These are phyloP conservation scores for Lagenidium giganteum DNA, from an alignment of 352 stramenopile genomes.

Conservation along the genomic window DNA sequence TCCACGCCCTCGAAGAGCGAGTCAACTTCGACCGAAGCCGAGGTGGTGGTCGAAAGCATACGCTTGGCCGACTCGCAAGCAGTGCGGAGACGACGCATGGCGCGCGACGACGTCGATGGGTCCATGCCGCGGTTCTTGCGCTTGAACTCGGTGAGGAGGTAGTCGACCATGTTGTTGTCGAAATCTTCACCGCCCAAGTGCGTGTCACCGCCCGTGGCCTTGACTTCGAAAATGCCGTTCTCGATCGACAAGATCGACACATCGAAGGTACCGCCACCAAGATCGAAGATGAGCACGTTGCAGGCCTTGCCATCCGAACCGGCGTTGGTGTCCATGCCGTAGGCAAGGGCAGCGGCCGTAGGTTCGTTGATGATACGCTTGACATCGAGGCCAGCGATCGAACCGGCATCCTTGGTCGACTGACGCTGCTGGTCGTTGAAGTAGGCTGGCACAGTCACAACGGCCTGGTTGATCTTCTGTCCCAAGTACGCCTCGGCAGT, in stretches of 20 bases:
- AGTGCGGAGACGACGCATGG: slow-evolving; percentile 93
- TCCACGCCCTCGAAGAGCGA: slow-evolving; percentile 94
- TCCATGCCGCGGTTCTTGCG: slow-evolving; percentile 88
- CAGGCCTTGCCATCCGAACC: slow-evolving; percentile 66
- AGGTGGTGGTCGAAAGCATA: slow-evolving; percentile 92
- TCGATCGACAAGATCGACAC: slow-evolving; percentile 94
- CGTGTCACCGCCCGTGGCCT: slow-evolving; percentile 94
- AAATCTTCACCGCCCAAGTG: slow-evolving; percentile 94
- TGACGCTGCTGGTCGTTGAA: slow-evolving; percentile 76
- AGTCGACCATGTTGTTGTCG: slow-evolving; percentile 94
- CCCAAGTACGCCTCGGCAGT: slow-evolving; percentile 77
- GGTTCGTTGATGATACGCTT: slow-evolving; percentile 96
- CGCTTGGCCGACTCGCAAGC: slow-evolving; percentile 97
- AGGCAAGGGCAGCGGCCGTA: slow-evolving; percentile 93
- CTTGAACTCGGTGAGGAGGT: slow-evolving; percentile 95
- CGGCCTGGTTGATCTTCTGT: slow-evolving; percentile 55
- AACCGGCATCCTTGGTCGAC: slow-evolving; percentile 64
- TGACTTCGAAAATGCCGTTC: slow-evolving; percentile 97
- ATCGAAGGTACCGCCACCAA: slow-evolving; percentile 95
- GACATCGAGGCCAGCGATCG: slow-evolving; percentile 60
- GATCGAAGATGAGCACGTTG: slow-evolving; percentile 97
- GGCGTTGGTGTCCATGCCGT: slow-evolving; percentile 92
- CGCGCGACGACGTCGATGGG: slow-evolving; percentile 84
- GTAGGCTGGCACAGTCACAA: slow-evolving; percentile 65
- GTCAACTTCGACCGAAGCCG: slow-evolving; percentile 93